Percentiles rank a stretch among this genome's conserved stretches.
phyloP scores from a whole-genome alignment of 1,284 basidiomycete species.

The Malassezia obtusa region DNA sequence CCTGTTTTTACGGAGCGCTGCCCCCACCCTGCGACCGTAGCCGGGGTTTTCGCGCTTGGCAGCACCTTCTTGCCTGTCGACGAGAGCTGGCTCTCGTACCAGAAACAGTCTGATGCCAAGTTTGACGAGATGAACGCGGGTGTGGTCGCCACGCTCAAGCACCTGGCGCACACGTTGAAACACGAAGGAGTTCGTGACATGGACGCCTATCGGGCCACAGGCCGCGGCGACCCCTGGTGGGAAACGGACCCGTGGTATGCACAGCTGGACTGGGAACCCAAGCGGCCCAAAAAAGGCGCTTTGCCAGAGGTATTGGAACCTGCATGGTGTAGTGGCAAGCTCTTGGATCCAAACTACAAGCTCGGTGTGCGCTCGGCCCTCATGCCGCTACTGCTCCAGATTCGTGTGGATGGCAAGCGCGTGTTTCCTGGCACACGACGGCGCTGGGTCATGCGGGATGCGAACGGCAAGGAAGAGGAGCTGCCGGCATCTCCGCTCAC shows the following conservation, averaged over 20 bases:
- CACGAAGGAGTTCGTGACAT: constrained; percentile 22
- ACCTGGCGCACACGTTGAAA: constrained; percentile 58
- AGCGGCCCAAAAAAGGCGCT: constrained; percentile 53
- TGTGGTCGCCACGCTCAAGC: constrained; percentile 60
- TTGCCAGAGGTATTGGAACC: constrained; percentile 14
- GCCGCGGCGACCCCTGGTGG: constrained; percentile 51
- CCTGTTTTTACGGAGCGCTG: constrained; percentile 74
- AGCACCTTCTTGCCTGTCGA: constrained; percentile 85
- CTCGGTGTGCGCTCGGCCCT: constrained; percentile 18
- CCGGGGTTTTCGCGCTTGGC: constrained; percentile 83
- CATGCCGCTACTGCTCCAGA: constrained; percentile 25
- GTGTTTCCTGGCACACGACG: constrained; percentile 13
- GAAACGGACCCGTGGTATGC: constrained; percentile 72
- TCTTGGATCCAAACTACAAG: constrained; percentile 15
- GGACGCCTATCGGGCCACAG: background rate
- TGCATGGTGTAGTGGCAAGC: constrained; percentile 32
- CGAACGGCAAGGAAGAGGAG: background rate
- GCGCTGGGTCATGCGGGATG: constrained; percentile 1
- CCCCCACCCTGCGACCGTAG: constrained; percentile 85
- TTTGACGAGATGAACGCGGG: constrained; percentile 67
- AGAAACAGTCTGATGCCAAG: constrained; percentile 65
- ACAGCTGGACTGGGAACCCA: constrained; percentile 92
- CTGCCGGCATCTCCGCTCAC: constrained; percentile 24
- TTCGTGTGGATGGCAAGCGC: constrained; percentile 22
- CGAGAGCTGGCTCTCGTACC: constrained; percentile 73